These are phyloP conservation scores for Entomortierella chlamydospora DNA, from an alignment of 192 early-diverging fungal species.

Conservation along the genomic window DNA sequence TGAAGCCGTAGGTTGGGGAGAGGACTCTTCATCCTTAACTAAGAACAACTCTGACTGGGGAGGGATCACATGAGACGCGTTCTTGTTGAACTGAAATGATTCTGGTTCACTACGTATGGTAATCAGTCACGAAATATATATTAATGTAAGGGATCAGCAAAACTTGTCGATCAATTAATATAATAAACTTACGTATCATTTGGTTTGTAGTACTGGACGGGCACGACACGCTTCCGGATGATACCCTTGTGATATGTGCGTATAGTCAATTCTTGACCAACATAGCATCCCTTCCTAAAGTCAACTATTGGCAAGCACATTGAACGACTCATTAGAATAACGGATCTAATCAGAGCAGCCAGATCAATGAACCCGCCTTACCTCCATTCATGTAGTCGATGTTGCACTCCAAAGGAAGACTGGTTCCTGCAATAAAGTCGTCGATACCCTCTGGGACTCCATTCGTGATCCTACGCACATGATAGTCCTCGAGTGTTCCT, in stretches of 20 bases:
- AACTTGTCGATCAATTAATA: no score
- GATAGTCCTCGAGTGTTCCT: constrained; percentile 69
- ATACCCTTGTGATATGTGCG: constrained; percentile 96
- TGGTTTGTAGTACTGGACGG: constrained; percentile 72
- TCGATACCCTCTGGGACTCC: constrained; percentile 92
- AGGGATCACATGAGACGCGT: constrained; percentile 24
- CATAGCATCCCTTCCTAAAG: constrained; percentile 97
- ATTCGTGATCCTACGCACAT: constrained; percentile 80
- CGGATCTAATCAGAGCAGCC: not conserved
- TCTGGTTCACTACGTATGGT: constrained; percentile 51
- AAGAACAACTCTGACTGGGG: constrained; percentile 42
- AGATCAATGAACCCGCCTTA: constrained; percentile 27
- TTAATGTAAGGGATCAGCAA: no score
- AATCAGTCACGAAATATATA: constrained; percentile 19
- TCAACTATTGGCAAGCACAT: constrained; percentile 71
- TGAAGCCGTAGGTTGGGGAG: constrained; percentile 21
- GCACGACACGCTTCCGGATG: constrained; percentile 91
- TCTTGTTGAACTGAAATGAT: constrained; percentile 30
- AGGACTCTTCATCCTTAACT: constrained; percentile 17
- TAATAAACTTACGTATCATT: constrained; percentile 57
- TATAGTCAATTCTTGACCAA: constrained; percentile 98
- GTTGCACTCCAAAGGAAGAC: constrained; percentile 92
- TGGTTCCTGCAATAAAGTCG: constrained; percentile 76
- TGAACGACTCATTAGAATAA: not conserved
- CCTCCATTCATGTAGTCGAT: constrained; percentile 92